These are phyloP conservation scores for Parascedosporium putredinis DNA, from an alignment of 2,329 filamentous ascomycete species.

Conservation along the genomic window DNA sequence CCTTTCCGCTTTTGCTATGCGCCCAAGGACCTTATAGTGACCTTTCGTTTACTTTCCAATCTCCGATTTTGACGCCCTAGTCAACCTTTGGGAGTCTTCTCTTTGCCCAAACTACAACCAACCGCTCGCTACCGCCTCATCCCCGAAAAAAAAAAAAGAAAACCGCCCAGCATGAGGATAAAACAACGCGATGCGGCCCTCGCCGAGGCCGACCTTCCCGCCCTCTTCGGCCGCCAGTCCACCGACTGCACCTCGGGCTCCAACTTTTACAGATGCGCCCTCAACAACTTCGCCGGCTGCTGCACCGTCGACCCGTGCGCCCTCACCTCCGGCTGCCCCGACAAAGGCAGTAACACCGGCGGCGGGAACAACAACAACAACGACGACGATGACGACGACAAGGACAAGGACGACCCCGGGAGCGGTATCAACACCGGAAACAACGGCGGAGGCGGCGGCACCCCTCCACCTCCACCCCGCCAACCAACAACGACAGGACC, in stretches of 20 bases:
- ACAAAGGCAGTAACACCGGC: background rate
- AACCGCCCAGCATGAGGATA: background rate
- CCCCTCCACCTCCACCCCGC: background rate
- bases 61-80: too few species aligned
- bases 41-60: too few species aligned
- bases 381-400: background rate
- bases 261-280: slow-evolving; percentile 26
- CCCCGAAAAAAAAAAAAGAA: too few species aligned
- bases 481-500: background rate
- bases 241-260: slow-evolving; percentile 19
- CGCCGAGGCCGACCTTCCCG: background rate
- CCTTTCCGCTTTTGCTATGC: too few species aligned
- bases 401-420: background rate
- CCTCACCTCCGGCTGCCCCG: slow-evolving; percentile 19
- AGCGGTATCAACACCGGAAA: background rate
- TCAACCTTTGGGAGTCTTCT: too few species aligned
- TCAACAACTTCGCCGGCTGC: slow-evolving; percentile 31
- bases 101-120: too few species aligned
- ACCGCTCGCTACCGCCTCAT: too few species aligned
- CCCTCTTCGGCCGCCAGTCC: slow-evolving; percentile 3
- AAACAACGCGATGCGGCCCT: background rate
- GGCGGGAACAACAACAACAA: background rate
- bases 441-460: background rate
- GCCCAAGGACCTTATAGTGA: too few species aligned
- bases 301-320: slow-evolving; percentile 34